Base-by-base conservation (phyloP, 2,329 filamentous ascomycete genomes). In the Ilyonectria mors-panacis region DNA sequence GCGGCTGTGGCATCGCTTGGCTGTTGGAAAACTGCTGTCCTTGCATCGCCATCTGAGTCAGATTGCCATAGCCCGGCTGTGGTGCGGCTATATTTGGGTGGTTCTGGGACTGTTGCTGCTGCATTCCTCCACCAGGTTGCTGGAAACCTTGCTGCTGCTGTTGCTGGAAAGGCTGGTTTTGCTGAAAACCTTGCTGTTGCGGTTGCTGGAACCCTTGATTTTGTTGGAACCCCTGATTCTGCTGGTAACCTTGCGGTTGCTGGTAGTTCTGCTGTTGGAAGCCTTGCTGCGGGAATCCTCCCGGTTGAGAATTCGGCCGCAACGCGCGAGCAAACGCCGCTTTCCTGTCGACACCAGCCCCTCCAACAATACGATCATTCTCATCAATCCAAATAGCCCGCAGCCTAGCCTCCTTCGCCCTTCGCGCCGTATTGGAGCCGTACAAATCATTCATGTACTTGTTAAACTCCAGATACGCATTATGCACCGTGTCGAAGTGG, bases 401-500 rank as follows among this genome's bases (percentile, higher is more conserved):
- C 13, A 65, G 3, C 35, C 28, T 58, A 3, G n/a, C 44, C 21
- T 65, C 55, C 28, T 60, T 65, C 1, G 63, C 63, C 5, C 56
- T 26, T 1, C 56, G 35, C n/a, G 47, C 50, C 7, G 56, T 17
- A 23, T 37, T 45, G 10, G 56, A 28, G 2, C 63, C 56, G 28
- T 60, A 55, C 7, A 60, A 6, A 2, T 56, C 21, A 6, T 54
- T 47, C 56, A 65, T 63, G 26, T 74, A 73, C 26, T 66, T 61
- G 17, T 51, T 62, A 51, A 76, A 75, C 39, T 73, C 68, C 1
- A 76, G 61, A 28, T 76, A 76, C 0, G 73, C 70, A 2, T 66
- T 58, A 1, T 55, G 54, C 6, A 76, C 75, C 1, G 60, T 70
- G 30, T 73, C 45, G n/a, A 76, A 69, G 51, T 75, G 71, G 3